Conservation (phyloP, 352 stramenopile genomes). For the Pythium guiyangense region DNA sequence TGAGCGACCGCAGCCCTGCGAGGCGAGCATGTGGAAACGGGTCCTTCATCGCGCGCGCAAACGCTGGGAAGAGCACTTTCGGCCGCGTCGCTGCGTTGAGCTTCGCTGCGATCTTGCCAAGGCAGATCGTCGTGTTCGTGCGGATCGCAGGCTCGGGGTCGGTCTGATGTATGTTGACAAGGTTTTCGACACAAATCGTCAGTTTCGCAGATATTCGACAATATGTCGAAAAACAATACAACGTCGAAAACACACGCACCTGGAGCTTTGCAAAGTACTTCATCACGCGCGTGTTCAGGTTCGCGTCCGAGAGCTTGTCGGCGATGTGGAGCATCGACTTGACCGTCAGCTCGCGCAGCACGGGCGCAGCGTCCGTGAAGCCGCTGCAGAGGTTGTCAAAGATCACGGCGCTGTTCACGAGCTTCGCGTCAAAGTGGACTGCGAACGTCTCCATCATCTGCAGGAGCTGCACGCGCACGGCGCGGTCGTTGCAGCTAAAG, state of each 20-base stretch:
- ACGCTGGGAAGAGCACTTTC: slow-evolving; percentile 88
- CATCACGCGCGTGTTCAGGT: slow-evolving; percentile 91
- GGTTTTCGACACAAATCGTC: background rate
- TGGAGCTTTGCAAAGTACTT: slow-evolving; percentile 92
- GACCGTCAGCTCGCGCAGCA: slow-evolving; percentile 89
- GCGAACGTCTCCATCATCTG: slow-evolving; percentile 91
- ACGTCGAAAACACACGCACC: slow-evolving; percentile 24
- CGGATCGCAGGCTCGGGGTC: slow-evolving; percentile 90
- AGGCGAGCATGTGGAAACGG: slow-evolving; percentile 88
- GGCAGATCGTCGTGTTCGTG: slow-evolving; percentile 92
- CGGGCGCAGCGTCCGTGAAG: slow-evolving; percentile 85
- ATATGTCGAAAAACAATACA: background rate
- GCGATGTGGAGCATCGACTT: slow-evolving; percentile 91
- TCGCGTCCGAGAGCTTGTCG: slow-evolving; percentile 86
- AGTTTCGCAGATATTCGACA: background rate
- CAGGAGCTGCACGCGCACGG: slow-evolving; percentile 85
- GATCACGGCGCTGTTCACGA: slow-evolving; percentile 87
- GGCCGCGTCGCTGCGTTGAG: slow-evolving; percentile 82
- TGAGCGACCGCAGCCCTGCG: slow-evolving; percentile 76
- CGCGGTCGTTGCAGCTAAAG: slow-evolving; percentile 90
- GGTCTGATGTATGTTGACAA: slow-evolving; percentile 27
- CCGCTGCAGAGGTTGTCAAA: slow-evolving; percentile 91
- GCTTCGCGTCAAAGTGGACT: slow-evolving; percentile 85
- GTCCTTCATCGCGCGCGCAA: slow-evolving; percentile 78
- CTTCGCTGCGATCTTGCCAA: slow-evolving; percentile 86